Evolutionary conservation across 441 rosid species (phyloP), one percentile per base, ranked within the genome.

Genomic region (Adansonia madagascariensis): DNA sequence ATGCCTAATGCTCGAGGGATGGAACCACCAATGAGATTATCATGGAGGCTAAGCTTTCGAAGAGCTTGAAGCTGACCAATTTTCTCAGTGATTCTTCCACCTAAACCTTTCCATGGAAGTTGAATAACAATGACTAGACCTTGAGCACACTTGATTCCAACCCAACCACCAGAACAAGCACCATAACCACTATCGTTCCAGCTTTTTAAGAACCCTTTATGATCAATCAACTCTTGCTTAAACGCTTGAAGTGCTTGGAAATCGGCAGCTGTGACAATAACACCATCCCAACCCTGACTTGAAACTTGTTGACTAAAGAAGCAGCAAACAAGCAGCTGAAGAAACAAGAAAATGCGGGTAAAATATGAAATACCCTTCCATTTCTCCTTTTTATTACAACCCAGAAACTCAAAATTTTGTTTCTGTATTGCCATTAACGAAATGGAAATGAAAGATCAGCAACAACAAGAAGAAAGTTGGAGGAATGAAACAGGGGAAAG

Each of bases 111-210:
- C 98, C 97, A 94, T 2, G 98, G 97, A 41, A 94, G 96, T 71
- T 92, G 95, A 70, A 94, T 84, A 0, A 90, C 93, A 3, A 92
- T 91, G 1, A 94, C 97, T 73, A 88, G 89, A 11, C 98, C 97
- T 31, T 89, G 84, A 49, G 91, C 95, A 82, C 97, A 94, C 77
- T 94, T 92, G 85, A 94, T 88, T 4, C 98, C 98, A n/a, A 68
- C 80, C 98, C 98, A 94, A 7, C 92, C 88, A 14, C 97, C 98
- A 8, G 98, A 88, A 47, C 98, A 94, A 81, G 91, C 95, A 15
- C 85, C 93, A 66, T 77, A 80, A 3, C 94, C 91, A 62, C 90
- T 87, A n/a, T 84, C 92, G 14, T 92, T 92, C 97, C 98, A 94
- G 89, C 92, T 89, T 70, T 82, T 87, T 47, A 94, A 75, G 77